Conservation (phyloP, 768 basidiomycete genomes). For the Amanita polypyramis region DNA sequence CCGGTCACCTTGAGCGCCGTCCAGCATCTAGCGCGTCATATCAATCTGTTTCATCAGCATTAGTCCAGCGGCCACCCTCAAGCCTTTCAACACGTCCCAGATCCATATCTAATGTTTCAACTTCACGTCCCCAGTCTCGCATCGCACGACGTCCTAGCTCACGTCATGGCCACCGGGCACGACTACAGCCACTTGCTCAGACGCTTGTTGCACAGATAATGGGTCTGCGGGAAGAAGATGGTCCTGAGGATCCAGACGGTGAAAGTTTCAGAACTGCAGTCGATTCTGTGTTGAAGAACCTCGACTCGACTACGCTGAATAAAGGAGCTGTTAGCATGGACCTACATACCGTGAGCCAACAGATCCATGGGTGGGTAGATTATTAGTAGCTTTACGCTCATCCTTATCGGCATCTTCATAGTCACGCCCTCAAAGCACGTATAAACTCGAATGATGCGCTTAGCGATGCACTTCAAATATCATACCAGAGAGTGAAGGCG, state of each 20-base stretch:
- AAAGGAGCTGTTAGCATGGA: constrained; percentile 51
- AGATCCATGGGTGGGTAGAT: constrained; percentile 44
- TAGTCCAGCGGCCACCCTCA: constrained; percentile 24
- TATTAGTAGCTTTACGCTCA: constrained; percentile 2
- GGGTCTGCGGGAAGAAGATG: constrained; percentile 34
- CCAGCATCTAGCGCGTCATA: constrained; percentile 37
- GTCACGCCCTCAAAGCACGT: constrained; percentile 57
- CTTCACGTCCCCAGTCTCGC: constrained; percentile 31
- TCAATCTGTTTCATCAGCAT: constrained; percentile 33
- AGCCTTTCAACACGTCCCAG: constrained; percentile 22
- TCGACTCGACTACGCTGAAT: constrained; percentile 43
- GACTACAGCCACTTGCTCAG: constrained; percentile 44
- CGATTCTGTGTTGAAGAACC: constrained; percentile 46
- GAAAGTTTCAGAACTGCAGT: constrained; percentile 34
- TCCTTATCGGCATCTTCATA: constrained; percentile 16
- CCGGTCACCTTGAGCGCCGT: not conserved
- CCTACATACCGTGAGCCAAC: constrained; percentile 42
- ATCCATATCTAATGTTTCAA: constrained; percentile 22
- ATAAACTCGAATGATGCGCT: constrained; percentile 54
- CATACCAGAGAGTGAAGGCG: constrained; percentile 40
- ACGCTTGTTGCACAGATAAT: constrained; percentile 43
- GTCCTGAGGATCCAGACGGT: constrained; percentile 23
- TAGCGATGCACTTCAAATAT: constrained; percentile 47
- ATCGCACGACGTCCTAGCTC: constrained; percentile 21
- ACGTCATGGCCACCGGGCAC: constrained; percentile 24